Percentiles rank a stretch among this genome's conserved stretches.
Evolutionary conservation across 2,329 filamentous ascomycete species (phyloP).

Genomic region (Fusarium heterosporum): DNA sequence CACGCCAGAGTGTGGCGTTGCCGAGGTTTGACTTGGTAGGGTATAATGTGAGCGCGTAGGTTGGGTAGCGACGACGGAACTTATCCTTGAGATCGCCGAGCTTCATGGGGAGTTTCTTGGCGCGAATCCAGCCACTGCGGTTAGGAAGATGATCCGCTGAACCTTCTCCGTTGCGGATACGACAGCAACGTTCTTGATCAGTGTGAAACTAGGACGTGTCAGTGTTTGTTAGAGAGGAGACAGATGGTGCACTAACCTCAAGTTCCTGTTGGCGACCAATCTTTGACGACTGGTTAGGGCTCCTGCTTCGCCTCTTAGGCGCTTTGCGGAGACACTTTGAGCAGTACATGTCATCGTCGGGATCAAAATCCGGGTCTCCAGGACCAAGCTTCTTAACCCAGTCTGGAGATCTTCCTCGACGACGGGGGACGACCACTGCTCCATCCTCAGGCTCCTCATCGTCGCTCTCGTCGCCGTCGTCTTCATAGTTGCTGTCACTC

Average conservation of each 20-base stretch:
- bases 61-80: constrained; percentile 44
- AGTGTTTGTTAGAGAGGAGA: background rate
- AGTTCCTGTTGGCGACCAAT: constrained; percentile 37
- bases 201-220: constrained; percentile 36
- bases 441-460: constrained; percentile 1
- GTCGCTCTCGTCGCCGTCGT: constrained; percentile 2
- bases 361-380: constrained; percentile 41
- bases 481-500: constrained; percentile 20
- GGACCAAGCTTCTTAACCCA: constrained; percentile 45
- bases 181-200: constrained; percentile 40
- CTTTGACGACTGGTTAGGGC: constrained; percentile 26
- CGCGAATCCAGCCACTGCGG: constrained; percentile 50
- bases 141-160: constrained; percentile 45
- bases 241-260: constrained; percentile 22
- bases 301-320: constrained; percentile 42
- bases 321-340: constrained; percentile 50
- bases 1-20: constrained; percentile 42
- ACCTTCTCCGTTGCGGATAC: constrained; percentile 45
- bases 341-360: constrained; percentile 49
- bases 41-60: constrained; percentile 49
- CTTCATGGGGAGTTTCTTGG: constrained; percentile 23
- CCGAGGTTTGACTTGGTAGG: constrained; percentile 35
- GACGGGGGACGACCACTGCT: background rate
- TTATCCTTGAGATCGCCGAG: constrained; percentile 38
- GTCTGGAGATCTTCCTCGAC: constrained; percentile 43